Evolutionary conservation across 2,329 filamentous ascomycete genomes (phyloP).

Genomic region (Boeremia lycopersici): DNA sequence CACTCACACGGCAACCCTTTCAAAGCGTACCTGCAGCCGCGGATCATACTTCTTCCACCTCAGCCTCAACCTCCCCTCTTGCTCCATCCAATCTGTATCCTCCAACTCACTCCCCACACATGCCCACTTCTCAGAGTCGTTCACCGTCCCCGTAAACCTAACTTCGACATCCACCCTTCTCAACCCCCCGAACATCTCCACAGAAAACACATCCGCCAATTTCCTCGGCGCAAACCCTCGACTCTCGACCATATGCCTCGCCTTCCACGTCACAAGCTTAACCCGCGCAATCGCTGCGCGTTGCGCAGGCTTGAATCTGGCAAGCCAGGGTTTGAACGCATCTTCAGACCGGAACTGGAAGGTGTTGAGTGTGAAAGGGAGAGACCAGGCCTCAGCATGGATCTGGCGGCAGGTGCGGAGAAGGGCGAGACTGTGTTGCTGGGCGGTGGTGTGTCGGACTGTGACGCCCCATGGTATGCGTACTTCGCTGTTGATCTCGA

Average conservation of each 20-base stretch:
- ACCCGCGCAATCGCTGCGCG: slow-evolving; percentile 1
- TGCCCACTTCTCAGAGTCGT: slow-evolving; percentile 6
- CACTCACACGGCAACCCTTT: slow-evolving; percentile 3
- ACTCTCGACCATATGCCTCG: slow-evolving; percentile 12
- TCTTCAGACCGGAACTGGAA: slow-evolving; percentile 11
- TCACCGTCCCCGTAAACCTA: neutral
- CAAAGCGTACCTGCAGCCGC: neutral
- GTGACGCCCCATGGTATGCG: slow-evolving; percentile 1
- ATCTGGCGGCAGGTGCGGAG: slow-evolving; percentile 16
- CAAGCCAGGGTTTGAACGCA: slow-evolving; percentile 7
- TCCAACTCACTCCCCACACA: slow-evolving; percentile 6
- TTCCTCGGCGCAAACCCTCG: slow-evolving; percentile 5
- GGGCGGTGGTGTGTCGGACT: neutral
- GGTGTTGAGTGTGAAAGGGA: slow-evolving; percentile 4
- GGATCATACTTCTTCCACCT: neutral
- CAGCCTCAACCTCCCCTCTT: slow-evolving; percentile 8
- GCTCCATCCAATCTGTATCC: slow-evolving; percentile 3
- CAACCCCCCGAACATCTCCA: slow-evolving; percentile 3
- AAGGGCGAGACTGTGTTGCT: slow-evolving; percentile 1
- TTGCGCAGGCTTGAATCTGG: neutral
- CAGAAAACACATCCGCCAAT: slow-evolving; percentile 7
- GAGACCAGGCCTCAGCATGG: slow-evolving; percentile 1
- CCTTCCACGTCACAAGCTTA: slow-evolving; percentile 6
- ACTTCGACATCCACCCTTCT: slow-evolving; percentile 2
- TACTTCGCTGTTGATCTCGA: neutral